Conservation (phyloP, 1,284 basidiomycete species). For the Fomes fomentarius region DNA sequence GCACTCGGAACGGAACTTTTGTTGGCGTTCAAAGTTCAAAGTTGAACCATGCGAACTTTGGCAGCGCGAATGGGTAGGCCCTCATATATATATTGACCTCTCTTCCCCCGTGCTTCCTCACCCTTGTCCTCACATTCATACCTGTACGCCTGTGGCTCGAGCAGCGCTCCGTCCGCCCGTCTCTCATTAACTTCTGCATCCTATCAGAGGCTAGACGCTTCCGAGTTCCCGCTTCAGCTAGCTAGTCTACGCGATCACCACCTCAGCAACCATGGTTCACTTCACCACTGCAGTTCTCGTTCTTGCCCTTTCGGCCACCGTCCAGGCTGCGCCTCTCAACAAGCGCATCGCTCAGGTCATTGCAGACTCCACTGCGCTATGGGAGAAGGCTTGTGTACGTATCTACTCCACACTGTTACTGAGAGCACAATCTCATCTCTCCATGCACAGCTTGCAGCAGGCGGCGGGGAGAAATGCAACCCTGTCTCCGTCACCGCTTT, state of each 20-base stretch:
- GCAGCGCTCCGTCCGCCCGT: conserved; percentile 11
- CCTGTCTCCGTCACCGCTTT: conserved; percentile 55
- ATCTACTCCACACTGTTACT: neutral
- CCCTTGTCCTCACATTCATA: no score
- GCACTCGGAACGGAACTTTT: neutral
- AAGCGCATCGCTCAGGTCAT: conserved; percentile 48
- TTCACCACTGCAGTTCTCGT: conserved; percentile 22
- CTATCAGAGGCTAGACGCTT: conserved; percentile 17
- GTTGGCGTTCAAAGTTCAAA: no score
- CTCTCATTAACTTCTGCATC: conserved; percentile 3
- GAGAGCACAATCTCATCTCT: no score
- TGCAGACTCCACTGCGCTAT: conserved; percentile 40
- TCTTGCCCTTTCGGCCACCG: conserved; percentile 23
- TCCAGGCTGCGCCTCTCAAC: conserved; percentile 30
- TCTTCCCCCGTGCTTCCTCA: no score
- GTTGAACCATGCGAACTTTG: no score
- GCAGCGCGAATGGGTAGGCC: no score
- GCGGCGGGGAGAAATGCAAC: conserved; percentile 57
- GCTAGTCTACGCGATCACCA: neutral
- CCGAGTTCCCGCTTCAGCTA: neutral
- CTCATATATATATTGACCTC: neutral
- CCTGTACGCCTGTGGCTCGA: no score
- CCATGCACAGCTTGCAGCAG: conserved; percentile 43
- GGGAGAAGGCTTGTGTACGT: conserved; percentile 45
- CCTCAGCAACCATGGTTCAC: conserved; percentile 21